A percentile compares a stretch with the other conserved stretches of the same genome.
These are phyloP conservation scores for Xylaria bambusicola DNA, from an alignment of 495 filamentous ascomycete genomes.

Conservation along the genomic window DNA sequence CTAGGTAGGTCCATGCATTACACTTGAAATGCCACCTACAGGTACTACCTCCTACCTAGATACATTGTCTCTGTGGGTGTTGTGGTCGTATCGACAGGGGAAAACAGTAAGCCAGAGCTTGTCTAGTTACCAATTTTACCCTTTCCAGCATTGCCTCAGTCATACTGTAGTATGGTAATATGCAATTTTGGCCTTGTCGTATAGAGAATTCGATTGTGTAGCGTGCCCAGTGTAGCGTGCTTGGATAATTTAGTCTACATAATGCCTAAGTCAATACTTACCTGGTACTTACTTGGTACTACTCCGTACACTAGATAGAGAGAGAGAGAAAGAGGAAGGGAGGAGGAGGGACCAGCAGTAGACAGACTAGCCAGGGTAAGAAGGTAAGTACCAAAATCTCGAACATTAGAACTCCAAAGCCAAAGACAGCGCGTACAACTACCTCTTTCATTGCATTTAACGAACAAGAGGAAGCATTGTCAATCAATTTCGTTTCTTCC, in stretches of 20 bases:
- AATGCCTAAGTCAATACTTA: no score
- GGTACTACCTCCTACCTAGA: no score
- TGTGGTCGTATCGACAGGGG: background rate
- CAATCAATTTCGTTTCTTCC: no score
- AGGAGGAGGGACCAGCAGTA: background rate
- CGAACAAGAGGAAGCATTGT: no score
- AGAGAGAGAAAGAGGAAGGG: no score
- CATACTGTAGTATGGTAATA: background rate
- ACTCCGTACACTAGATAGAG: slow-evolving; percentile 1
- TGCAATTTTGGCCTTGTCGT: background rate
- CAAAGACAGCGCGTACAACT: slow-evolving; percentile 1
- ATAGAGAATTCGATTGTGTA: slow-evolving; percentile 13
- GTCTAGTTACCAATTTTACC: background rate
- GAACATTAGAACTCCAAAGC: no score
- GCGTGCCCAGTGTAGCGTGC: background rate
- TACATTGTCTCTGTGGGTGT: background rate
- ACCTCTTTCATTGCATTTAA: background rate
- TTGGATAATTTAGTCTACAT: background rate
- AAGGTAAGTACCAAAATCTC: slow-evolving; percentile 4
- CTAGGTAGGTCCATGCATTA: no score
- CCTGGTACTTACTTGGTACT: no score
- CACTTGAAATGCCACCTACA: no score
- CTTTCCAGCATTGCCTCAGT: background rate
- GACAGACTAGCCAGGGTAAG: slow-evolving; percentile 5
- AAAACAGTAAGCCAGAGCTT: background rate